Evolutionary conservation across 176 grass and related monocot species (phyloP).

Genomic region (Oryza officinalis): DNA sequence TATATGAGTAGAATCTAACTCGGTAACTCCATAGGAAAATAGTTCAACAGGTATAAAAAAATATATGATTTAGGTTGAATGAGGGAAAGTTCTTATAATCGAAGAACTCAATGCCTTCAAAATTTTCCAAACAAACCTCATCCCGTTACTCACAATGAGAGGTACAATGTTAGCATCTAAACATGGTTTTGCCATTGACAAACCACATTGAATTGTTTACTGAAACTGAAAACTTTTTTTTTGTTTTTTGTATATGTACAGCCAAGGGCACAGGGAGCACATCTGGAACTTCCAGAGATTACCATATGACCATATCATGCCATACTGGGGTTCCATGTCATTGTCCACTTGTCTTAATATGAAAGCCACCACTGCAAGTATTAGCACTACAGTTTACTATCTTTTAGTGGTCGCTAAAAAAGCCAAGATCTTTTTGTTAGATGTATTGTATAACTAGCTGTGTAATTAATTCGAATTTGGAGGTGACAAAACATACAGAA

Average conservation of each 20-base stretch:
- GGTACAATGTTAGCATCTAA: not conserved
- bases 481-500: not conserved
- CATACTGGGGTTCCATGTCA: not conserved
- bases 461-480: not conserved
- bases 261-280: not conserved
- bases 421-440: not conserved
- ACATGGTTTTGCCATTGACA: constrained; percentile 4
- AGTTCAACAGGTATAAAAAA: not conserved
- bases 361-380: not conserved
- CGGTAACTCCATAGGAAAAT: not conserved
- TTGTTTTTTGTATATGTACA: constrained; percentile 16
- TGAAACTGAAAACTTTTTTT: not conserved
- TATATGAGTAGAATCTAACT: not conserved
- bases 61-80: constrained; percentile 5
- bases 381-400: constrained; percentile 5
- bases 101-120: not conserved
- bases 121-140: constrained; percentile 5
- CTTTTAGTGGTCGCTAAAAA: not conserved
- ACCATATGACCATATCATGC: constrained; percentile 1
- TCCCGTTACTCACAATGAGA: not conserved
- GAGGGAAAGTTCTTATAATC: not conserved
- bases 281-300: not conserved
- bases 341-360: not conserved
- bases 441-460: too few relatives aligned
- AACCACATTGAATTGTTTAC: not conserved